phyloP scores from a whole-genome alignment of 768 basidiomycete genomes.

The Lactifluus piperatus region DNA sequence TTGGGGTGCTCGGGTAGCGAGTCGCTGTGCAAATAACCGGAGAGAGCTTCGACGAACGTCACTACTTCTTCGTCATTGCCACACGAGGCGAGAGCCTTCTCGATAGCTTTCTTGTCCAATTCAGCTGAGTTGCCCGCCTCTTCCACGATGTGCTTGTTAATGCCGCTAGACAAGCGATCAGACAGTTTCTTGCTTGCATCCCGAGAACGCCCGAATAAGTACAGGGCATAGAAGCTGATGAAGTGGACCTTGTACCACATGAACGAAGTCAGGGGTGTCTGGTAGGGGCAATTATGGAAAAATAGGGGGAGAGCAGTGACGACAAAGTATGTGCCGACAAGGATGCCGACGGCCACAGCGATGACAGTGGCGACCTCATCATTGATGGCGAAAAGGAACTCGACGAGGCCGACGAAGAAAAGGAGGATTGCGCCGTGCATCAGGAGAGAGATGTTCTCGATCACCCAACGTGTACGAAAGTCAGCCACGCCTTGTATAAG shows the following conservation, averaged over 20 bases:
- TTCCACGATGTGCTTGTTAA: background rate
- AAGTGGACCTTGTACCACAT: background rate
- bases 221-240: background rate
- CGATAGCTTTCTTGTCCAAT: background rate
- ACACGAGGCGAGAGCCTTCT: background rate
- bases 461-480: constrained; percentile 1
- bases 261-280: background rate
- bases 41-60: background rate
- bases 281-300: background rate
- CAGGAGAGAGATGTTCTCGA: background rate
- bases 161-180: too few species aligned
- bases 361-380: background rate
- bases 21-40: background rate
- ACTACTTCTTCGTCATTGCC: background rate
- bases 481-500: background rate
- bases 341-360: background rate
- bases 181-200: background rate
- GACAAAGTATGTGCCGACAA: background rate
- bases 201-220: background rate
- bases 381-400: background rate
- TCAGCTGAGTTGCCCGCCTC: background rate
- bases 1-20: too few species aligned
- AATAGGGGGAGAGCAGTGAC: background rate
- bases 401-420: background rate
- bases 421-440: background rate